Base-by-base conservation (phyloP, 768 basidiomycete genomes). In the Leccinum boreale region DNA sequence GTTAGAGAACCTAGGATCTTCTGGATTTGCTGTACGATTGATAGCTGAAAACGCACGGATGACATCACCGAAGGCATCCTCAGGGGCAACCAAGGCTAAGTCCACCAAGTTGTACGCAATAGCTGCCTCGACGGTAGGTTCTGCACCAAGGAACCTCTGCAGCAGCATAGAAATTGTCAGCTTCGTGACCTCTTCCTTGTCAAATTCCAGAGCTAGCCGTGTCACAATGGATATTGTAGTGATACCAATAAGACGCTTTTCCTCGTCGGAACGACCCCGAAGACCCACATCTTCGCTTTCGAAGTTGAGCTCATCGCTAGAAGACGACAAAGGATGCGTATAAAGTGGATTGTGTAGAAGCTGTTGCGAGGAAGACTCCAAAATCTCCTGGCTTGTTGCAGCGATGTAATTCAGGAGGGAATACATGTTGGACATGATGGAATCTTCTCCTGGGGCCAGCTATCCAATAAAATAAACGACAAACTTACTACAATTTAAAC, bases 361-460 rank as follows among this genome's bases (percentile, higher is more conserved):
- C 52, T 81, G 77, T 9, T 79, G 71, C 39, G 74, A 78, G 3
- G 81, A 76, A 50, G 67, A 74, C 51, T 89, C 88, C 35, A 80
- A 80, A 33, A 84, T 81, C 49, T 90, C 90, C 67, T 89, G 90
- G 76, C 86, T 88, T 3, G 92, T 86, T 4, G 90, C 85, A 2
- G 91, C 85, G 58, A 98, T 88, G 70, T 91, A 90, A 69, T 98
- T 98, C 58, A 98, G 80, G 12, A 98, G 82, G 5, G 96, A 97
- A 71, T 98, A 98, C 86, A 98, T 89, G 63, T 94, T 92, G 4
- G 95, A 98, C 83, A 94, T 87, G 68, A 91, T 81, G 36, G 94
- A 81, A 67, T 94, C 94, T 62, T 94, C 90, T 45, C 90, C 91
- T 15, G 90, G 88, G 15, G 90, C 86, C 39, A 92, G 77, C 92